These are phyloP conservation scores for Starmerella powellii DNA, from an alignment of 805 yeast genomes.

Conservation along the genomic window DNA sequence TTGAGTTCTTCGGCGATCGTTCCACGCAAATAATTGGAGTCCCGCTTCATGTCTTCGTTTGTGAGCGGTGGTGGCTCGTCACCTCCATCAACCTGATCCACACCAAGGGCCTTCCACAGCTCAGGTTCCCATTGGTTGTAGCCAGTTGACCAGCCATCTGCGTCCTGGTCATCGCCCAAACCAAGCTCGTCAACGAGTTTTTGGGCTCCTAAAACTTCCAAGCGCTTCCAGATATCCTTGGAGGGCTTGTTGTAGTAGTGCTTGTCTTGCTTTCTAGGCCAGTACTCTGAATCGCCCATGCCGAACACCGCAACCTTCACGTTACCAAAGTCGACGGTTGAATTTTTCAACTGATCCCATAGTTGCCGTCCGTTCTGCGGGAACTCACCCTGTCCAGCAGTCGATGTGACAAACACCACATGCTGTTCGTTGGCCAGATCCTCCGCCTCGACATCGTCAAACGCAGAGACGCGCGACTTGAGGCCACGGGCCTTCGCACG, in stretches of 20 bases:
- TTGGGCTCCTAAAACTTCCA: constrained; percentile 60
- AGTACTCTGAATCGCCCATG: constrained; percentile 72
- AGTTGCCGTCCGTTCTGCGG: constrained; percentile 69
- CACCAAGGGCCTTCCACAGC: constrained; percentile 82
- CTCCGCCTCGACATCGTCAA: constrained; percentile 53
- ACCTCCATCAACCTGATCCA: constrained; percentile 63
- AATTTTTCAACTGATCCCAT: constrained; percentile 57
- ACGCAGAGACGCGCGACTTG: constrained; percentile 49
- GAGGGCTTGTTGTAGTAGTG: constrained; percentile 90
- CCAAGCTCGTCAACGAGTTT: constrained; percentile 66
- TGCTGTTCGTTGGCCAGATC: constrained; percentile 61
- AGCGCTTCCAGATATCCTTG: constrained; percentile 53
- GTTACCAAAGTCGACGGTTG: constrained; percentile 42
- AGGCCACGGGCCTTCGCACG: constrained; percentile 74
- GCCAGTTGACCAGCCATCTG: constrained; percentile 91
- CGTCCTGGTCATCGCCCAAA: constrained; percentile 93
- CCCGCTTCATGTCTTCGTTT: constrained; percentile 88
- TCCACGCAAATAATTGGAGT: constrained; percentile 80
- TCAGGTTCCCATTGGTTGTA: constrained; percentile 74
- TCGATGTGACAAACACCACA: constrained; percentile 56
- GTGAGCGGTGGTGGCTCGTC: constrained; percentile 90
- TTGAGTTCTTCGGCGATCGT: constrained; percentile 76
- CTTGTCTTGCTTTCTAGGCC: constrained; percentile 95
- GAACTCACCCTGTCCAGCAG: constrained; percentile 81
- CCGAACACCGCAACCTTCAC: constrained; percentile 57